phyloP scores from a whole-genome alignment of 106 monocot genomes.

The Dioscorea alata region DNA sequence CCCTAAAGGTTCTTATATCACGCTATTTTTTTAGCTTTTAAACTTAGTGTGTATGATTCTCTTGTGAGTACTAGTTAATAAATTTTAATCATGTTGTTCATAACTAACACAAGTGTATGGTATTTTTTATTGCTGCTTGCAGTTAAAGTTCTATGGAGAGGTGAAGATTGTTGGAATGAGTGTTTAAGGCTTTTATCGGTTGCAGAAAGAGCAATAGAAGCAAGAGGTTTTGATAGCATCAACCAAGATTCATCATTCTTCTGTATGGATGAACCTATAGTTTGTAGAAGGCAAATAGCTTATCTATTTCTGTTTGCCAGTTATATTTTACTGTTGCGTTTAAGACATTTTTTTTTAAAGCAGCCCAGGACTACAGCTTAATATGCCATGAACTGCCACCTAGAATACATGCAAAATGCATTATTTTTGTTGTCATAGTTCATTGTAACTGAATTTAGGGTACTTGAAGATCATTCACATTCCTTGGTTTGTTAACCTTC shows the following conservation, averaged over 20 bases:
- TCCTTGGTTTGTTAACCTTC: no score
- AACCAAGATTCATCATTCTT: conserved; percentile 17
- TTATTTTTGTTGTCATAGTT: no score
- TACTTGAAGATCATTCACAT: no score
- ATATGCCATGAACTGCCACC: no score
- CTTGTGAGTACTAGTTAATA: not conserved
- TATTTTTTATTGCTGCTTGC: conserved; percentile 12
- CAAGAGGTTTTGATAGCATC: not conserved
- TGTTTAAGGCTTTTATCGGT: conserved; percentile 55
- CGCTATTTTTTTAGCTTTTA: not conserved
- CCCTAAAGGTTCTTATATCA: conserved; percentile 67
- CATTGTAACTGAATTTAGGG: no score
- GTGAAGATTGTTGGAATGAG: conserved; percentile 83
- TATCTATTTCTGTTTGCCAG: no score
- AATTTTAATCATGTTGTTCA: not conserved
- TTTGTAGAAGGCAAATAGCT: conserved; percentile 69
- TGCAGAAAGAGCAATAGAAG: conserved; percentile 50
- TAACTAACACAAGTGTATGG: not conserved
- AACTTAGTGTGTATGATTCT: not conserved
- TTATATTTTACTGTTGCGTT: no score
- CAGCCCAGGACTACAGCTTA: no score
- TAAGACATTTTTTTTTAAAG: no score
- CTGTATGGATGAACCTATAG: conserved; percentile 35
- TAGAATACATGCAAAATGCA: no score
- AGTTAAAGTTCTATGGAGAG: conserved; percentile 87